These are phyloP conservation scores for Viridothelium virens DNA, from an alignment of 495 filamentous ascomycete genomes.

Conservation along the genomic window DNA sequence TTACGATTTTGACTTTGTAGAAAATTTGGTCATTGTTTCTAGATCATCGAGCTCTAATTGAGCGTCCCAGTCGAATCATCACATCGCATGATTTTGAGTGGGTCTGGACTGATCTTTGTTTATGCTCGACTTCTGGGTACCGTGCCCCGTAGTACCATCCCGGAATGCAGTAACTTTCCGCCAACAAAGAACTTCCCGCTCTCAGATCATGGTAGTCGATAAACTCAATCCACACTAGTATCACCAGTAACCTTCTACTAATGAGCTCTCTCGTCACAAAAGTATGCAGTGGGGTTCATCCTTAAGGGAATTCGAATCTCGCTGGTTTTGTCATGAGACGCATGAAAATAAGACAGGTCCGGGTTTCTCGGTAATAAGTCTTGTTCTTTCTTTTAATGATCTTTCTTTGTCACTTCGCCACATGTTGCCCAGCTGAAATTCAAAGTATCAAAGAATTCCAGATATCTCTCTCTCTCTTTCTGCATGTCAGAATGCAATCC, in stretches of 20 bases:
- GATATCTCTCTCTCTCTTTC: background rate
- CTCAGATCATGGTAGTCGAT: background rate
- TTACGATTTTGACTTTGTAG: too few species aligned
- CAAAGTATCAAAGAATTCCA: background rate
- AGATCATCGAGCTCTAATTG: too few species aligned
- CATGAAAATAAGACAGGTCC: too few species aligned
- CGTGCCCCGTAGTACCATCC: background rate
- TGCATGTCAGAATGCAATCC: background rate
- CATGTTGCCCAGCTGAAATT: background rate
- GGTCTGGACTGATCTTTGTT: background rate
- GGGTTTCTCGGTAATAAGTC: background rate
- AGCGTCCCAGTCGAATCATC: too few species aligned
- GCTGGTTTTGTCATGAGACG: background rate
- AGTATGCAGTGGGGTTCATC: too few species aligned
- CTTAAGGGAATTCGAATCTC: background rate
- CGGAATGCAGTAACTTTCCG: background rate
- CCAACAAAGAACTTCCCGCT: background rate
- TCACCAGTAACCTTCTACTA: background rate
- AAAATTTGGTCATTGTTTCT: too few species aligned
- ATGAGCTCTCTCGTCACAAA: too few species aligned
- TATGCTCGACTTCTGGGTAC: background rate
- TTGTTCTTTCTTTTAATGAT: background rate
- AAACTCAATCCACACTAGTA: background rate
- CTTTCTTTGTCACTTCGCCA: conserved; percentile 9
- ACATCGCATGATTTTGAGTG: too few species aligned